Base-by-base conservation (phyloP, 2,329 filamentous ascomycete species). In the Stachybotrys elegans region DNA sequence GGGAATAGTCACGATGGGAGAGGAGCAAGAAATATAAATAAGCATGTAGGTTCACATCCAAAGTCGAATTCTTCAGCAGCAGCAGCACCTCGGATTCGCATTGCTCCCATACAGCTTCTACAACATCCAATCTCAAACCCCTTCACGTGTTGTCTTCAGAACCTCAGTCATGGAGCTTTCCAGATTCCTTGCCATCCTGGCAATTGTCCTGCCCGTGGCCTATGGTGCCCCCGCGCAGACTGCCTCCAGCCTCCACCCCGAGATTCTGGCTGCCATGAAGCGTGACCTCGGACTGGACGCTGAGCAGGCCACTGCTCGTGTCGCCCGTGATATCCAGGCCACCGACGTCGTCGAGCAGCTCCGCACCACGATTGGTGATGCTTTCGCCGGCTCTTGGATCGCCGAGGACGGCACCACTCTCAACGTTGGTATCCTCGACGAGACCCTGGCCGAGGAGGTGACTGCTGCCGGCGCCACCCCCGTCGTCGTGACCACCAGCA, bases 281-380 rank as follows among this genome's bases (percentile, higher is more conserved):
- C 44, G 44, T n/a, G 44, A 46, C 36, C 17, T 46, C n/a, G 44
- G 44, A 17, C 40, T 46, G n/a, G 34, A 40, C 35, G 44, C 44
- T n/a, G 21, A 32, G 13, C 39, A 46, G 29, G 44, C 44, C 34
- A 29, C 21, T 32, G 44, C 44, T 35, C 44, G 44, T n/a, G 44
- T 46, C 22, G 22, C 44, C 22, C 32, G 32, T 13, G 44, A 46
- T 11, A 11, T 19, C 20, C 14, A 22, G 22, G 32, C 44, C 27
- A 37, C 32, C 23, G 19, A 43, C 4, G 22, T 46, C 21, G 43
- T 46, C 23, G 27, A 39, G 40, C 16, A 46, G 22, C 44, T 46
- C 11, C 34, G 40, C 23, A 36, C 22, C 25, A 31, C 44, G n/a
- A 27, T 38, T n/a, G 44, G 44, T 25, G 40, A 46, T 14, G 22